A percentile compares a stretch with the other conserved stretches of the same genome.
Conservation (phyloP, 768 basidiomycete genomes). For the Mycena indigotica region DNA sequence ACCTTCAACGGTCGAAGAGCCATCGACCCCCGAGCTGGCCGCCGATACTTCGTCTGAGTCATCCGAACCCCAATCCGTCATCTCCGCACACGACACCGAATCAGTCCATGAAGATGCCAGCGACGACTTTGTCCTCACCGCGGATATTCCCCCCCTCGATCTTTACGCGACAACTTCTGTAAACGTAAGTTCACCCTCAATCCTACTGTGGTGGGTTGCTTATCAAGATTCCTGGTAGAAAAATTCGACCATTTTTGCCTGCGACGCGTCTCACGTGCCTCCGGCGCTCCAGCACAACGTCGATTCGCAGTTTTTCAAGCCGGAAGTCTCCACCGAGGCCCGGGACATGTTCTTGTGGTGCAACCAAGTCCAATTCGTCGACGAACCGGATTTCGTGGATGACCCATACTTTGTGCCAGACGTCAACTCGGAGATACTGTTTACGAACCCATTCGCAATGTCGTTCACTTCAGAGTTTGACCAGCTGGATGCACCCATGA, state of each 20-base stretch:
- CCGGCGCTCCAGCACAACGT: neutral
- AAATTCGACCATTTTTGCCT: slow-evolving; percentile 9
- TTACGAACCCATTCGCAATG: slow-evolving; percentile 16
- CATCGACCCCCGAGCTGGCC: slow-evolving; percentile 16
- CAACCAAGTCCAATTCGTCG: neutral
- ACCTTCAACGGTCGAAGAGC: neutral
- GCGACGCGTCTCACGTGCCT: neutral
- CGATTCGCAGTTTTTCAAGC: slow-evolving; percentile 22
- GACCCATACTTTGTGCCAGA: neutral
- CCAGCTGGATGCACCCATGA: neutral
- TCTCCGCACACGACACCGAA: neutral
- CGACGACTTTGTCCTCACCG: slow-evolving; percentile 36
- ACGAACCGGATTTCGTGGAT: neutral
- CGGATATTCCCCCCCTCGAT: slow-evolving; percentile 38
- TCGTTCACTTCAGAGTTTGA: slow-evolving; percentile 3
- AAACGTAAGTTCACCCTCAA: slow-evolving; percentile 4
- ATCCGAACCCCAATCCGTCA: slow-evolving; percentile 6
- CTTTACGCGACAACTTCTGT: slow-evolving; percentile 22
- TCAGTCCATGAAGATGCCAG: slow-evolving; percentile 1
- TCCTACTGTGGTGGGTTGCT: neutral
- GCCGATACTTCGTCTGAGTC: slow-evolving; percentile 9
- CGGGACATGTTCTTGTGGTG: slow-evolving; percentile 12
- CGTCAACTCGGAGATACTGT: slow-evolving; percentile 6
- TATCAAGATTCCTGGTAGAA: slow-evolving; percentile 3
- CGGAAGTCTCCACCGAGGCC: slow-evolving; percentile 5